phyloP scores from a whole-genome alignment of 75 land plant genomes.

The Cupressus sempervirens region DNA sequence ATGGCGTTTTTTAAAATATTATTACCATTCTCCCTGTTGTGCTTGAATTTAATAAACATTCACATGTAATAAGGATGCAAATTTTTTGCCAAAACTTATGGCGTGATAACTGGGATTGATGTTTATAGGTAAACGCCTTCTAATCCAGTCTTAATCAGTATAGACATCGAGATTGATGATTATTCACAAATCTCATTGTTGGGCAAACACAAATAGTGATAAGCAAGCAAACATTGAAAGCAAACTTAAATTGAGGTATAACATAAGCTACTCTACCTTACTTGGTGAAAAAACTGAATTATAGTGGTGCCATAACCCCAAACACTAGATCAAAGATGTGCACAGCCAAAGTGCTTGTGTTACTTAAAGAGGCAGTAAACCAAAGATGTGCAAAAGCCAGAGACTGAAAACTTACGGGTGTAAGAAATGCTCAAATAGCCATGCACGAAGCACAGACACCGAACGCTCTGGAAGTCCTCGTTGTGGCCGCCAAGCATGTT shows the following conservation, averaged over 20 bases:
- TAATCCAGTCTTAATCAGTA: background rate
- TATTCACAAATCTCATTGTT: background rate
- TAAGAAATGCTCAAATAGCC: slow-evolving; percentile 98
- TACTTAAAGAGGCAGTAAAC: background rate
- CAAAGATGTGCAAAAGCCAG: background rate
- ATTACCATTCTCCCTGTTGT: no score
- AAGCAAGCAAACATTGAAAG: background rate
- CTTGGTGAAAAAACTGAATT: background rate
- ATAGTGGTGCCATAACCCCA: background rate
- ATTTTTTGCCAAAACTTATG: background rate
- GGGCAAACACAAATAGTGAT: background rate
- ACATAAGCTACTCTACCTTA: background rate
- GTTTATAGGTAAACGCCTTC: background rate
- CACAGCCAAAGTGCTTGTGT: no score
- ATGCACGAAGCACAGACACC: slow-evolving; percentile 81
- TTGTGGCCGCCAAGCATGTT: slow-evolving; percentile 90
- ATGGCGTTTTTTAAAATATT: no score
- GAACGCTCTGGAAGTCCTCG: slow-evolving; percentile 93
- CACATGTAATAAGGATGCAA: background rate
- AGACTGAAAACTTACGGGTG: slow-evolving; percentile 69
- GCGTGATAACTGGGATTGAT: background rate
- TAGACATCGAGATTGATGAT: background rate
- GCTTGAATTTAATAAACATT: no score
- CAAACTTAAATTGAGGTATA: background rate
- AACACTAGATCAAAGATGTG: background rate